Conservation (phyloP, 495 filamentous ascomycete genomes). For the Chaetomium fimeti region DNA sequence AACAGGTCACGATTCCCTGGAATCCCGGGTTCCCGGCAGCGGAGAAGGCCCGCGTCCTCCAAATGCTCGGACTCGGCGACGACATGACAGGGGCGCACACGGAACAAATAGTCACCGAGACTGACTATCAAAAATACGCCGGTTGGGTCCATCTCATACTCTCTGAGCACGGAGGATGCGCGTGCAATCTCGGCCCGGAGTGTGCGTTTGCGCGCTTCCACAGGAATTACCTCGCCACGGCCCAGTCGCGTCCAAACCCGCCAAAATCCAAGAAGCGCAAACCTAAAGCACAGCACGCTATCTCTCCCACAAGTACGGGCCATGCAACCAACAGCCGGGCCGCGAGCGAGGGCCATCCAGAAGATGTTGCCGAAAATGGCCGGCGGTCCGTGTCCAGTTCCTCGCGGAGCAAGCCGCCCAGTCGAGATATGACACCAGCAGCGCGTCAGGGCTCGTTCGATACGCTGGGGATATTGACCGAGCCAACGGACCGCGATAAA, state of each 20-base stretch:
- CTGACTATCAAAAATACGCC: conserved; percentile 51
- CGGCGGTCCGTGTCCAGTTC: conserved; percentile 72
- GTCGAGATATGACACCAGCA: conserved; percentile 77
- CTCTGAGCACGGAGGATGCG: conserved; percentile 84
- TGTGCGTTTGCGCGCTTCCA: conserved; percentile 76
- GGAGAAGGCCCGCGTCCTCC: conserved; percentile 43
- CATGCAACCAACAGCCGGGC: conserved; percentile 75
- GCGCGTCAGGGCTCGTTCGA: conserved; percentile 53
- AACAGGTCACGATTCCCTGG: conserved; percentile 58
- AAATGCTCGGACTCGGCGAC: conserved; percentile 52
- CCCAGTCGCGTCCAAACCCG: conserved; percentile 48
- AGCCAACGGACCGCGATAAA: conserved; percentile 81
- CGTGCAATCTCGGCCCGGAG: conserved; percentile 63
- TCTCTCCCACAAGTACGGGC: conserved; percentile 68
- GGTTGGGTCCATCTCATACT: conserved; percentile 68
- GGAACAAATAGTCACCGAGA: conserved; percentile 46
- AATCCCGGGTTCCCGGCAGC: conserved; percentile 53
- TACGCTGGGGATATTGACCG: conserved; percentile 52
- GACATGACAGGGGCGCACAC: conserved; percentile 39
- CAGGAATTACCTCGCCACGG: conserved; percentile 57
- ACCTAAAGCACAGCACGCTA: conserved; percentile 49
- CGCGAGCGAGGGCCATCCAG: conserved; percentile 64
- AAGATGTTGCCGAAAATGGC: conserved; percentile 57
- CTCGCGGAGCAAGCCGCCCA: conserved; percentile 67
- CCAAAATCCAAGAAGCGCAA: conserved; percentile 63